Base-by-base conservation (phyloP, 202 grass and related monocot species). In the Elaeis oleifera region DNA sequence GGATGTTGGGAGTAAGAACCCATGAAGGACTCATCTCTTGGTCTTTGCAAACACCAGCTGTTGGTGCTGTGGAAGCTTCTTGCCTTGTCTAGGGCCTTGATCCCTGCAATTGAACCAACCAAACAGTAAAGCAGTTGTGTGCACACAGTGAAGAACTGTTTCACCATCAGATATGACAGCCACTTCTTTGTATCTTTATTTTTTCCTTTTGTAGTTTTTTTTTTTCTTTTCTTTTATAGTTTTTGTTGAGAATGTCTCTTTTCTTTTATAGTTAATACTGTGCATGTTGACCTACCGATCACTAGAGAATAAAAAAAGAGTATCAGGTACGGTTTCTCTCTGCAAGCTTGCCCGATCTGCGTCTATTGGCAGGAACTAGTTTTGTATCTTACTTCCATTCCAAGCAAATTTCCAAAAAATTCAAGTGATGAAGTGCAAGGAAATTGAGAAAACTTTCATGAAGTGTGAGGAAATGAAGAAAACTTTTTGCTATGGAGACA, bases 1-100 rank as follows among this genome's bases (percentile, higher is more conserved):
- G 56, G 74, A 31, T 63, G 54, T 24, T 76, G 74, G 18, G 52
- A 17, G 64, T 76, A 68, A 24, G 68, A 60, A 17, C 64, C 64
- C 3, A 44, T 44, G 36, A 55, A 51, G 54, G 56, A 53, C 55
- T 76, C 63, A 51, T 67, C 39, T 76, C 73, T 76, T 58, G 73
- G 31, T 53, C 52, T 26, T 36, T 67, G 52, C 61, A 29, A 13
- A 44, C 36, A 44, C 36, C 8, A 76, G 51, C 66, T 57, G 63
- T 25, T 76, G 20, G 51, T 76, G 11, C 63, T 50, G 13, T 55
- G 60, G 64, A 67, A 69, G 60, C 60, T 59, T 49, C 9, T 44
- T 44, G 56, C 36, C 59, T 64, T 75, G 32, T 75, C 61, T 66
- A 6, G 17, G 60, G 32, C 24, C 31, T 23, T 26, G 51, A n/a